phyloP scores from a whole-genome alignment of 192 early-diverging fungal species.

The Coemansia sp. region DNA sequence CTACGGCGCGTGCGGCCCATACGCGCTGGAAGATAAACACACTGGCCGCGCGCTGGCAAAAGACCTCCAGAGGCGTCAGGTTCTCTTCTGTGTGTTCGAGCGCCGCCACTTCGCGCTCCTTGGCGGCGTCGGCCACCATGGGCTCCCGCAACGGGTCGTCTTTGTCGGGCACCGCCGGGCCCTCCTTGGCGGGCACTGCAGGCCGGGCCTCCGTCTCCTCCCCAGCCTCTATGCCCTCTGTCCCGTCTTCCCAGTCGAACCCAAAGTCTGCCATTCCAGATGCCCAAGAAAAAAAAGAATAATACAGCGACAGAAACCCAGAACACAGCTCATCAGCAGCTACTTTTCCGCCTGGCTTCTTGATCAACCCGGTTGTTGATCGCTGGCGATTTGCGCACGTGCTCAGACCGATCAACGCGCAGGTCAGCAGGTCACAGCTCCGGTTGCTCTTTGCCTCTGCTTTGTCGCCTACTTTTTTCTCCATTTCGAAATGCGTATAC shows the following conservation, averaged over 20 bases:
- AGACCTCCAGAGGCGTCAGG: slow-evolving; percentile 37
- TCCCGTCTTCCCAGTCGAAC: slow-evolving; percentile 27
- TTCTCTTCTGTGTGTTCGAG: slow-evolving; percentile 40
- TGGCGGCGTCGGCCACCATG: slow-evolving; percentile 34
- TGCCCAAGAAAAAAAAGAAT: neutral
- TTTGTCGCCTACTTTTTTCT: no score
- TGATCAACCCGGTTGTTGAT: no score
- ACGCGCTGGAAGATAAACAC: slow-evolving; percentile 47
- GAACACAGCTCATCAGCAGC: no score
- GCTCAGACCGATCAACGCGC: no score
- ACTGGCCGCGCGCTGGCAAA: slow-evolving; percentile 37
- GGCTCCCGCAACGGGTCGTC: slow-evolving; percentile 34
- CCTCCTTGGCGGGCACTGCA: no score
- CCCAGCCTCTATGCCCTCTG: neutral
- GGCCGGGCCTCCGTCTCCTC: neutral
- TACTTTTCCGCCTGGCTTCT: no score
- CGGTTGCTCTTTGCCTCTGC: no score
- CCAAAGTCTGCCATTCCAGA: slow-evolving; percentile 44
- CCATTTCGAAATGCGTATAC: no score
- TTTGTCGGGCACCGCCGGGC: no score
- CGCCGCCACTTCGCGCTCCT: slow-evolving; percentile 27
- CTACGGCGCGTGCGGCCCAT: slow-evolving; percentile 44
- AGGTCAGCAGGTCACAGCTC: no score
- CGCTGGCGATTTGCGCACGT: no score
- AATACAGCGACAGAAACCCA: neutral